A percentile compares a stretch with the other conserved stretches of the same genome.
Evolutionary conservation across 768 basidiomycete species (phyloP).

Genomic region (Lentinus tigrinus): DNA sequence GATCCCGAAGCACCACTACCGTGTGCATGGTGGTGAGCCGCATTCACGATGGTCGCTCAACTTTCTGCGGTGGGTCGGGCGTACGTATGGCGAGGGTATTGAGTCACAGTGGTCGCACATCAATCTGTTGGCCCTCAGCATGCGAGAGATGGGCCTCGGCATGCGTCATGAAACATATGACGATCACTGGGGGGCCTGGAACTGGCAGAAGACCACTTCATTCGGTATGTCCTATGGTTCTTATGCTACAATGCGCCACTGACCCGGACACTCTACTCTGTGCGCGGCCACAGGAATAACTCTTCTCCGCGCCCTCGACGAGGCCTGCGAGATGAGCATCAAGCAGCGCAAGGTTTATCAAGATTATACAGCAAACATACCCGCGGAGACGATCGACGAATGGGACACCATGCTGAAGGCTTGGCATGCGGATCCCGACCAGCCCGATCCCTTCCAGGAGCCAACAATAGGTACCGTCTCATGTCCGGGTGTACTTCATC

Average conservation of each 20-base stretch:
- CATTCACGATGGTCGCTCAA: constrained; percentile 32
- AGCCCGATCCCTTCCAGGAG: constrained; percentile 20
- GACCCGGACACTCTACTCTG: neutral
- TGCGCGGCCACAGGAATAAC: neutral
- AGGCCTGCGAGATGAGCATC: neutral
- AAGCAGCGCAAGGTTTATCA: neutral
- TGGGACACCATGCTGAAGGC: constrained; percentile 7
- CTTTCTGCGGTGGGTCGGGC: constrained; percentile 13
- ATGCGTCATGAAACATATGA: constrained; percentile 11
- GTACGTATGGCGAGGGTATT: constrained; percentile 26
- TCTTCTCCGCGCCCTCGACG: neutral
- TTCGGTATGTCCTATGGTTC: constrained; percentile 19
- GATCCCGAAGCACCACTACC: constrained; percentile 35
- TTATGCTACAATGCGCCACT: too few relatives aligned
- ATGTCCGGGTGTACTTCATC: too few relatives aligned
- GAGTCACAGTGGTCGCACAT: constrained; percentile 21
- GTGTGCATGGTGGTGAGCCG: constrained; percentile 25
- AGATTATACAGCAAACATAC: neutral
- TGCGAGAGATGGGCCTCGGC: constrained; percentile 18
- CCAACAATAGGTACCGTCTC: constrained; percentile 6
- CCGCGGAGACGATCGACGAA: neutral
- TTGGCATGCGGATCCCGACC: constrained; percentile 5
- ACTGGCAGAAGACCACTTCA: constrained; percentile 25
- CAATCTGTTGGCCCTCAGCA: constrained; percentile 6
- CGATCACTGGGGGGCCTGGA: constrained; percentile 30